These are phyloP conservation scores for Cladosporium sp. DNA, from an alignment of 2,329 filamentous ascomycete species.

Conservation along the genomic window DNA sequence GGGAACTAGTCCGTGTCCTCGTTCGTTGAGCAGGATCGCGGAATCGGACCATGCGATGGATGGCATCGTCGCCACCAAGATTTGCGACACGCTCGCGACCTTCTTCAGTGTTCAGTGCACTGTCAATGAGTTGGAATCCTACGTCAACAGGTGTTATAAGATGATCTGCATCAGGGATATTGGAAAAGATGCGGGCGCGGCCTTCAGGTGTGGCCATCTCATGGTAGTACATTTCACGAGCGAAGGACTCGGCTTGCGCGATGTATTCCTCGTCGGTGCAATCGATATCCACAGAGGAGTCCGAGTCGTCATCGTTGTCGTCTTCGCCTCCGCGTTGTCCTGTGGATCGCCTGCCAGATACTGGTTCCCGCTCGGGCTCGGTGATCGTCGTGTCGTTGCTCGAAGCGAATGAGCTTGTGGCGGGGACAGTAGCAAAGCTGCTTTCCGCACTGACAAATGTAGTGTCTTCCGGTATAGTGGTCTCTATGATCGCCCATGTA, in stretches of 20 bases:
- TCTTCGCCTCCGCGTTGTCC: conserved; percentile 48
- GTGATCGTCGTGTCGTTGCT: conserved; percentile 33
- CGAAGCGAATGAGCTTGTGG: conserved; percentile 51
- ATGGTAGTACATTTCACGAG: conserved; percentile 31
- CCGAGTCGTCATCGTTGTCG: conserved; percentile 47
- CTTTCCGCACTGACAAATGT: conserved; percentile 77
- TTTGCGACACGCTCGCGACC: conserved; percentile 30
- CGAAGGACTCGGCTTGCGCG: conserved; percentile 28
- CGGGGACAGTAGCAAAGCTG: conserved; percentile 73
- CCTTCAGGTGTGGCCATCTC: conserved; percentile 31
- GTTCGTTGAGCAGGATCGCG: not conserved
- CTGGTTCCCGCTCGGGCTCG: conserved; percentile 26
- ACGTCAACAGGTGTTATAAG: conserved; percentile 31
- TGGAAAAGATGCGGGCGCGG: conserved; percentile 29
- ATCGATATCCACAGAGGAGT: conserved; percentile 56
- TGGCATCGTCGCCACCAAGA: conserved; percentile 20
- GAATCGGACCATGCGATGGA: not conserved
- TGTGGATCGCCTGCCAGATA: conserved; percentile 28
- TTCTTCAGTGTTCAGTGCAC: conserved; percentile 31
- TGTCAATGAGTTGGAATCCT: conserved; percentile 35
- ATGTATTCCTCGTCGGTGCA: conserved; percentile 32
- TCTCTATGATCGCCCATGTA: conserved; percentile 78
- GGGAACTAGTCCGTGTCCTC: not conserved
- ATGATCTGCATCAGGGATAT: conserved; percentile 29
- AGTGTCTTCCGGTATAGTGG: conserved; percentile 77